A percentile compares a stretch with the other conserved stretches of the same genome.
phyloP scores from a whole-genome alignment of 1,139 yeast genomes.

The Saccharomyces pastorianus region DNA sequence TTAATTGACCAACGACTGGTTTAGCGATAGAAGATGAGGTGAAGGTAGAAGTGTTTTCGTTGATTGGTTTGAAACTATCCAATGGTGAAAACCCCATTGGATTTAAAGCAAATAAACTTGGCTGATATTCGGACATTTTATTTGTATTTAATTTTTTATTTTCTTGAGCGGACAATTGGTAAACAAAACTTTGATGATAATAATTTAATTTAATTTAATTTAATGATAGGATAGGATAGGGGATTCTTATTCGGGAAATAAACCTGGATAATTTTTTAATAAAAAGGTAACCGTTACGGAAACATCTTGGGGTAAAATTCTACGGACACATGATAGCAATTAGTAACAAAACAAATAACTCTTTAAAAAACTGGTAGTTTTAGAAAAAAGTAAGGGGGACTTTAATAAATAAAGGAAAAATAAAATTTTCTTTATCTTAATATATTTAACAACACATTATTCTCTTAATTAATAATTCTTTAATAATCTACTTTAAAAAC shows the following conservation, averaged over 20 bases:
- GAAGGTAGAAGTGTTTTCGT: constrained; percentile 1
- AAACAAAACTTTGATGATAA: constrained; percentile 3
- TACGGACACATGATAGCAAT: constrained; percentile 2
- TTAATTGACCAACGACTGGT: constrained; percentile 38
- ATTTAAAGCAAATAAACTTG: constrained; percentile 7
- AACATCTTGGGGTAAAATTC: constrained; percentile 7
- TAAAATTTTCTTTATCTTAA: constrained; percentile 1
- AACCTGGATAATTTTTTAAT: constrained; percentile 7
- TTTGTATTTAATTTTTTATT: background rate
- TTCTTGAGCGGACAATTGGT: constrained; percentile 1
- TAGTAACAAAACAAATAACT: constrained; percentile 3
- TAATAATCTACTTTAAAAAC: constrained; percentile 8
- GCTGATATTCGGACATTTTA: constrained; percentile 14
- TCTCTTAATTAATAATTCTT: constrained; percentile 6
- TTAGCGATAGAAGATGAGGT: background rate
- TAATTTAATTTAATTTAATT: background rate
- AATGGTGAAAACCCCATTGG: constrained; percentile 7
- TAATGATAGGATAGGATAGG: background rate
- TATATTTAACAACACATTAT: constrained; percentile 2
- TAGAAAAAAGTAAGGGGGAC: background rate
- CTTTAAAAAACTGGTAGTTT: background rate
- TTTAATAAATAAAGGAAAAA: constrained; percentile 1
- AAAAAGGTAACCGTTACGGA: constrained; percentile 9
- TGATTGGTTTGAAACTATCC: constrained; percentile 4
- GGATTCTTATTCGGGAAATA: constrained; percentile 3